Base-by-base conservation (phyloP, 2,329 filamentous ascomycete genomes). In the Penicillium sclerotiorum region DNA sequence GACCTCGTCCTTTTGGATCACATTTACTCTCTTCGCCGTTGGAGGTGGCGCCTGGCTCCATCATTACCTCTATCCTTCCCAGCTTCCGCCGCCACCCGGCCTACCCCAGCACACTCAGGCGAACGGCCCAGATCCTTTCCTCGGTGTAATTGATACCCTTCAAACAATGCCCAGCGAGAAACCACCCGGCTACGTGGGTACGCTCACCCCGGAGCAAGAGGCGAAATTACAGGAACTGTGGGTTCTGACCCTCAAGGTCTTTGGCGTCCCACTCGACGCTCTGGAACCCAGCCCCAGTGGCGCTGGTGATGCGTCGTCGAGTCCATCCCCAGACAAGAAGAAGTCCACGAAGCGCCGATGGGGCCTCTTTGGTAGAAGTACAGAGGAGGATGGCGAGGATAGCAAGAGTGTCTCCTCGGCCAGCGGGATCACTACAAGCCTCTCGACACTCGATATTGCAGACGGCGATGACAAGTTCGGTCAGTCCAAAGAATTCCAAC, bases 391-490 rank as follows among this genome's bases (percentile, higher is more conserved):
- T 27, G 63, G 67, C 45, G 59, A 68, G 42, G 61, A 70, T 18
- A 64, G 69, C 3, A 65, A 73, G 22, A 64, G 57, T 30, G 42
- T 44, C 2, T 56, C 63, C 6, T 64, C 71, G 5, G 68, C 75
- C 28, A 68, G 72, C 15, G 67, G 71, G 2, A 58, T 72, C 37
- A 77, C 65, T 8, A 52, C 65, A 11, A 63, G 66, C 40, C 55
- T 69, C 73, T 56, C 74, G 67, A 47, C 61, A 11, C 57, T 73
- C 49, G 63, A 58, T 21, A 56, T 70, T 38, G 70, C 75, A 20
- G 81, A 84, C 11, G 75, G 77, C 3, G 89, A 96, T 49, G 94
- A 99, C 75, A 99, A 97, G 75, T 93, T 95, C 69, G 92, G 91
- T 39, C 89, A 94, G 71, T 88, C 83, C 30, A 94, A 93, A 72